A percentile compares a stretch with the other conserved stretches of the same genome.
These are phyloP conservation scores for Phytophthora capsici DNA, from an alignment of 352 stramenopile genomes.

Conservation along the genomic window DNA sequence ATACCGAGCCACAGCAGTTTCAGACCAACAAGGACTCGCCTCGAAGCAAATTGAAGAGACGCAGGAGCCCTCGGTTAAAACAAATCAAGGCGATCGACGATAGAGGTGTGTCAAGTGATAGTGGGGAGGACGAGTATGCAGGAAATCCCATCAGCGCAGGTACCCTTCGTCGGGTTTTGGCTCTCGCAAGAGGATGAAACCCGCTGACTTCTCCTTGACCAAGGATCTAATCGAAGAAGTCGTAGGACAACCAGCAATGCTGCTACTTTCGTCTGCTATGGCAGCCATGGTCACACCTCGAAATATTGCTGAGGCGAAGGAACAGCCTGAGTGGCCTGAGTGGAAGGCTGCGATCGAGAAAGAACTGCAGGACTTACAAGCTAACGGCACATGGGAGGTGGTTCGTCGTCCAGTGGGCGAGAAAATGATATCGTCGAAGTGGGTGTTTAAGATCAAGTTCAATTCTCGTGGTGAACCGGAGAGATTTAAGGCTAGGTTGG, in stretches of 20 bases:
- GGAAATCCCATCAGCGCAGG: conserved; percentile 5
- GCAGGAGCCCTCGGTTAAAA: no score
- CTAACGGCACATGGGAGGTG: conserved; percentile 6
- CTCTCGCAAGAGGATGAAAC: conserved; percentile 1
- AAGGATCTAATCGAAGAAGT: conserved; percentile 7
- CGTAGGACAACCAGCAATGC: not conserved
- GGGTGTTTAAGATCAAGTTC: conserved; percentile 14
- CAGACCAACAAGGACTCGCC: no score
- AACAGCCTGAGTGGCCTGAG: conserved; percentile 9
- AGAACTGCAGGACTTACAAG: conserved; percentile 1
- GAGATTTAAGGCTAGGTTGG: conserved; percentile 7
- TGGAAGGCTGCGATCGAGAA: conserved; percentile 9
- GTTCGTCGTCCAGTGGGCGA: not conserved
- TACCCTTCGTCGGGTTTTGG: conserved; percentile 10
- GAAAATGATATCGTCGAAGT: conserved; percentile 8
- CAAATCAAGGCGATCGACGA: no score
- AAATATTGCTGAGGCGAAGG: not conserved
- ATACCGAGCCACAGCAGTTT: no score
- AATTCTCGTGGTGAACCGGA: conserved; percentile 3
- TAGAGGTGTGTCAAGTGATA: conserved; percentile 2
- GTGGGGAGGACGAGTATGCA: conserved; percentile 5
- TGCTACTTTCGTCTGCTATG: not conserved
- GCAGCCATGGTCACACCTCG: conserved; percentile 4
- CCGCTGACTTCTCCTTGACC: not conserved
- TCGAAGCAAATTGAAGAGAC: no score